Evolutionary conservation across 192 early-diverging fungal genomes (phyloP).

Genomic region (Obelidium mucronatum): DNA sequence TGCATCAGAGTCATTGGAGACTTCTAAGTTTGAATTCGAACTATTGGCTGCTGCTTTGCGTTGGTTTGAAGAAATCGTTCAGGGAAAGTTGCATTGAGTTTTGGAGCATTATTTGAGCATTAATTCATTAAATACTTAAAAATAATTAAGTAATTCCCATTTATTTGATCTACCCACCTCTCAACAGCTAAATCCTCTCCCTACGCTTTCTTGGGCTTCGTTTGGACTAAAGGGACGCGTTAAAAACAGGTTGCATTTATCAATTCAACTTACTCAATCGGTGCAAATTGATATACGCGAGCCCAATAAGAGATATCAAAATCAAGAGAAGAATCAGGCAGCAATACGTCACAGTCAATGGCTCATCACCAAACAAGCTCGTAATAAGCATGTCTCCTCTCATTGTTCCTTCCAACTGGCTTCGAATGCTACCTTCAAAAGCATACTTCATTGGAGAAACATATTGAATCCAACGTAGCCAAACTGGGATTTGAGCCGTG

Average conservation of each 20-base stretch:
- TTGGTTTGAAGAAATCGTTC: too few species aligned
- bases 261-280: conserved; percentile 5
- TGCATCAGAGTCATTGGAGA: too few species aligned
- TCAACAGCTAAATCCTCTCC: neutral
- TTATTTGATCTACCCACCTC: neutral
- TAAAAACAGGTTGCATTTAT: neutral
- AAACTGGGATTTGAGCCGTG: conserved; percentile 60
- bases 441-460: conserved; percentile 66
- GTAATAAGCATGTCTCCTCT: conserved; percentile 25
- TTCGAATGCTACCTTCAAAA: conserved; percentile 55
- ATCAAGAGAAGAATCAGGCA: conserved; percentile 30
- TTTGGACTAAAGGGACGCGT: neutral
- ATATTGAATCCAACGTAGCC: conserved; percentile 52
- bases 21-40: too few species aligned
- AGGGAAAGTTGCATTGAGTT: too few species aligned
- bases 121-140: neutral
- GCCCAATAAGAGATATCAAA: conserved; percentile 24
- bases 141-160: too few species aligned
- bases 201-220: neutral
- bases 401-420: conserved; percentile 52
- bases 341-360: conserved; percentile 19
- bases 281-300: conserved; percentile 29
- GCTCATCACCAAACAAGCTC: conserved; percentile 32
- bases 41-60: too few species aligned
- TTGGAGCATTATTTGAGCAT: too few species aligned